phyloP scores from a whole-genome alignment of 73 alveolate species.

The Paramecium caudatum region DNA sequence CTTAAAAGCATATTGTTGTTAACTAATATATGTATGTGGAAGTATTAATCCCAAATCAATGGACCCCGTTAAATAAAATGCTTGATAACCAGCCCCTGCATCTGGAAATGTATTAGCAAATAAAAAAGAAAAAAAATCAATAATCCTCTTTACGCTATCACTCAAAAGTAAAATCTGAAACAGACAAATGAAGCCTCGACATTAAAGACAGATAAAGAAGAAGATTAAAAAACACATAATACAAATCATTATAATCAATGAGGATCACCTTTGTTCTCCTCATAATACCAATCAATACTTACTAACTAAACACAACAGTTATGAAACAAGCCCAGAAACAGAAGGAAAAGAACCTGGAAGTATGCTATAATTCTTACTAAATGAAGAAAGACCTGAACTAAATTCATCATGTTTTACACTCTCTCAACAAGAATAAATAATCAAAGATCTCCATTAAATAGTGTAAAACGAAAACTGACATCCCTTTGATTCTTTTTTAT shows the following conservation, averaged over 20 bases:
- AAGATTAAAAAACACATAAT: constrained; percentile 25
- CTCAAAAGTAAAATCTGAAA: neutral
- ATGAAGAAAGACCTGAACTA: constrained; percentile 45
- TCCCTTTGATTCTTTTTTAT: neutral
- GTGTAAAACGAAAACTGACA: constrained; percentile 1
- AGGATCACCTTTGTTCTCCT: constrained; percentile 43
- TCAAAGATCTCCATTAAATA: too few relatives aligned
- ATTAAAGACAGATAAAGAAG: constrained; percentile 5
- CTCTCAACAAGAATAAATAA: constrained; percentile 12
- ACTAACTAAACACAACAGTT: neutral
- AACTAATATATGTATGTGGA: too few relatives aligned
- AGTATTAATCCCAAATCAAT: too few relatives aligned
- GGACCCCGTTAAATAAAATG: too few relatives aligned
- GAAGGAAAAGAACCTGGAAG: constrained; percentile 58
- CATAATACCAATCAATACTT: constrained; percentile 27
- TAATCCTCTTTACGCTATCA: neutral
- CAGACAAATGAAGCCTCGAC: constrained; percentile 6
- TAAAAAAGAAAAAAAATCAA: constrained; percentile 12
- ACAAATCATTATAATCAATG: constrained; percentile 1
- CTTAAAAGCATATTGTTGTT: too few relatives aligned
- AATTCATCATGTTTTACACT: neutral
- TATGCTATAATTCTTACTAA: constrained; percentile 13
- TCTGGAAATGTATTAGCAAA: too few relatives aligned
- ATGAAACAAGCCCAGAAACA: constrained; percentile 45
- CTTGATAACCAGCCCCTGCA: too few relatives aligned